Evolutionary conservation across 2,329 filamentous ascomycete species (phyloP).

Genomic region (Penicillium palitans): DNA sequence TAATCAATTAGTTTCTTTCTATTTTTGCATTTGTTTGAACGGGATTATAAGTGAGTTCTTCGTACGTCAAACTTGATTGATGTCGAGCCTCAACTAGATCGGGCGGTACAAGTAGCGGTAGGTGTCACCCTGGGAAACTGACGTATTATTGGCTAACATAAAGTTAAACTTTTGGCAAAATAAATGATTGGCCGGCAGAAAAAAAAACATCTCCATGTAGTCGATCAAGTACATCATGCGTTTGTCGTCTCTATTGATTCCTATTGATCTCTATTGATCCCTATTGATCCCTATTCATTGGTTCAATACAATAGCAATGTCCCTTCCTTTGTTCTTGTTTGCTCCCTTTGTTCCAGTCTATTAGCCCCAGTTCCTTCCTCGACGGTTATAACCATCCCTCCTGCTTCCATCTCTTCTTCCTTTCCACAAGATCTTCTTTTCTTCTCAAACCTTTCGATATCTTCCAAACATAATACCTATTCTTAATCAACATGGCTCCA

Average conservation of each 20-base stretch:
- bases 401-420: background rate
- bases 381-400: background rate
- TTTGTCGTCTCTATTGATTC: background rate
- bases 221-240: background rate
- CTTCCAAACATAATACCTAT: background rate
- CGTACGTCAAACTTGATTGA: background rate
- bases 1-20: too few species aligned
- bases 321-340: background rate
- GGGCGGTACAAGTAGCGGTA: background rate
- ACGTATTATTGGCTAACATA: background rate
- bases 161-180: background rate
- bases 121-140: fast-evolving
- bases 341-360: background rate
- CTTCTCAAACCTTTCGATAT: background rate
- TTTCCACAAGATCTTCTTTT: background rate
- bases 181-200: constrained; percentile 1
- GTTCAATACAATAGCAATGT: background rate
- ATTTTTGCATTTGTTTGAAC: background rate
- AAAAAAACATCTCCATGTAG: background rate
- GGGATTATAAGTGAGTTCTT: too few species aligned
- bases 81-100: background rate
- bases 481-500: background rate
- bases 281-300: background rate
- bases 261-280: background rate
- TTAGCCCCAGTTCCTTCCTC: background rate